phyloP scores from a whole-genome alignment of 345 rosid species.

The Anacardium occidentale region DNA sequence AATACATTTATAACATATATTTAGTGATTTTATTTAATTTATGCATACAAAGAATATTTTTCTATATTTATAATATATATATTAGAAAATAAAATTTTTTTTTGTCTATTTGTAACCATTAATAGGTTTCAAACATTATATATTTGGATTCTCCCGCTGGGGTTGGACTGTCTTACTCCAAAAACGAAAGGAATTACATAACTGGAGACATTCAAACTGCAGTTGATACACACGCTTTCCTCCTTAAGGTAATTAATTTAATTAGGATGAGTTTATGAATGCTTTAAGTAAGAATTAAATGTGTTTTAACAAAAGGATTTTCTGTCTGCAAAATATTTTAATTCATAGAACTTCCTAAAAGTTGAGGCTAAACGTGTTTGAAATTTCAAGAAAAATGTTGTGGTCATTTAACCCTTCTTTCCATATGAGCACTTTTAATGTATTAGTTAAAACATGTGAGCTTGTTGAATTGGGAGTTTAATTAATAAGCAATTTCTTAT shows the following conservation, averaged over 20 bases:
- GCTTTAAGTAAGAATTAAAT: too few species aligned
- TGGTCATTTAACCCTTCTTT: too few species aligned
- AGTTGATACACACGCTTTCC: conserved; percentile 34
- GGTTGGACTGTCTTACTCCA: conserved; percentile 45
- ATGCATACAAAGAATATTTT: not conserved
- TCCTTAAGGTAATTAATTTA: conserved; percentile 43
- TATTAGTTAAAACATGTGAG: not conserved
- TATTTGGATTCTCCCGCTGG: conserved; percentile 54
- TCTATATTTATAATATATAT: not conserved
- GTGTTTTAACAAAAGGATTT: too few species aligned
- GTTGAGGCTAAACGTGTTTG: too few species aligned
- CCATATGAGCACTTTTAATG: too few species aligned
- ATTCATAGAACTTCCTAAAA: too few species aligned
- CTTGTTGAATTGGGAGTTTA: not conserved
- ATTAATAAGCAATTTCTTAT: not conserved
- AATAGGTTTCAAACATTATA: conserved; percentile 49
- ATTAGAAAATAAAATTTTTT: too few species aligned
- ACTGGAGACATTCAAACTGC: conserved; percentile 41
- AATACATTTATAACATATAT: too few species aligned
- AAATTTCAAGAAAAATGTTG: too few species aligned
- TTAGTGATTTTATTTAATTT: too few species aligned
- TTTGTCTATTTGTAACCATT: too few species aligned
- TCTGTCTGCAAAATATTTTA: too few species aligned
- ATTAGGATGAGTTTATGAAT: not conserved
- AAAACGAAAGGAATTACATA: conserved; percentile 28